Evolutionary conservation across 208 protist species (phyloP).

Genomic region (Acanthamoeba castellanii): DNA sequence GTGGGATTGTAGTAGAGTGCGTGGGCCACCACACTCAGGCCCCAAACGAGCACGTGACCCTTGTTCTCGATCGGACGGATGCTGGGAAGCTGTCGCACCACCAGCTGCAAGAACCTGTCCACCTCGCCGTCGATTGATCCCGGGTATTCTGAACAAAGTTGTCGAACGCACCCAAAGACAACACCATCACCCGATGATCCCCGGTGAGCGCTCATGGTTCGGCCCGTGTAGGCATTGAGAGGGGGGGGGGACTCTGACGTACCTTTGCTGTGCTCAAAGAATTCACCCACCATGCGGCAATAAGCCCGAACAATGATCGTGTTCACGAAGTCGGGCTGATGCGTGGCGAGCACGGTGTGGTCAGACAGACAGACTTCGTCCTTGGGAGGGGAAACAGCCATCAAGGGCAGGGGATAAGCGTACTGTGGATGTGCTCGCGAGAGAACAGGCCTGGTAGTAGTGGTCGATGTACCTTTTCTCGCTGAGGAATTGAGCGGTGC

Average conservation of each 20-base stretch:
- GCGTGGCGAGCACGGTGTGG: neutral
- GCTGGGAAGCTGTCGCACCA: neutral
- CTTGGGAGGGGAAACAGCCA: neutral
- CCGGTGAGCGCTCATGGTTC: too few relatives aligned
- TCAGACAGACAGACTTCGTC: neutral
- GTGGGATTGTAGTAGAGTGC: constrained; percentile 50
- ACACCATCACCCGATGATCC: too few relatives aligned
- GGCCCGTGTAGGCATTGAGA: neutral
- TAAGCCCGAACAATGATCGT: neutral
- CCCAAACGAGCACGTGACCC: neutral
- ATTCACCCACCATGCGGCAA: constrained; percentile 3
- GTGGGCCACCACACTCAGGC: neutral
- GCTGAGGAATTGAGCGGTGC: neutral
- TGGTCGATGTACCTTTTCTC: neutral
- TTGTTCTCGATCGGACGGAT: neutral
- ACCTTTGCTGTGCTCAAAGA: constrained; percentile 49
- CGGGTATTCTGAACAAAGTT: neutral
- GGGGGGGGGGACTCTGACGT: too few relatives aligned
- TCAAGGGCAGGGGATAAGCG: neutral
- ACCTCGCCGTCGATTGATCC: neutral
- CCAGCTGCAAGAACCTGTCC: constrained; percentile 18
- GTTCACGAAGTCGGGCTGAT: neutral
- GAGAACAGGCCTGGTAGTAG: constrained; percentile 10
- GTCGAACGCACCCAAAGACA: neutral
- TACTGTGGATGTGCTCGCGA: neutral